Conservation (phyloP, 2,329 filamentous ascomycete species). For the Fusarium piperis region DNA sequence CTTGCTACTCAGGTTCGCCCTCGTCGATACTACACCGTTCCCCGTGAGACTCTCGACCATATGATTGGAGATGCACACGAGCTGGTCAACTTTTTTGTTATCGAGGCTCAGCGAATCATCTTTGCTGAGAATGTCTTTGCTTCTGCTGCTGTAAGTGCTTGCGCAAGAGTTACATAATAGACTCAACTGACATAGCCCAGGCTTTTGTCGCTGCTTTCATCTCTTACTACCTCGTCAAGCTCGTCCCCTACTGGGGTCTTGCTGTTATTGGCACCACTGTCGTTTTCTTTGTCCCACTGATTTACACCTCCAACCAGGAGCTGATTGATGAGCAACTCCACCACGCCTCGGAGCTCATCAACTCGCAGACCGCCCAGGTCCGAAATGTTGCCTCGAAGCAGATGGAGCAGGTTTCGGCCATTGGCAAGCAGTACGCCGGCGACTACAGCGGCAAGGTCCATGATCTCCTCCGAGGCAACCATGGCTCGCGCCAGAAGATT, state of each 20-base stretch:
- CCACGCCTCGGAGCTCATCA: slow-evolving; percentile 66
- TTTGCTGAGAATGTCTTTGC: slow-evolving; percentile 73
- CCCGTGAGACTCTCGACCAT: slow-evolving; percentile 68
- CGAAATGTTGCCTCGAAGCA: slow-evolving; percentile 71
- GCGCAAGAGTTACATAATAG: slow-evolving; percentile 17
- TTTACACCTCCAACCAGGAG: slow-evolving; percentile 76
- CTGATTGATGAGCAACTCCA: slow-evolving; percentile 72
- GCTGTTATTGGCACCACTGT: slow-evolving; percentile 67
- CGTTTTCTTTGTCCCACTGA: slow-evolving; percentile 69
- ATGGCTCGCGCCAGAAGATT: slow-evolving; percentile 53
- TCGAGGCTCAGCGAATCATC: slow-evolving; percentile 74
- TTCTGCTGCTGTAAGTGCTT: slow-evolving; percentile 65
- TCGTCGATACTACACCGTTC: slow-evolving; percentile 73
- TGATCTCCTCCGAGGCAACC: slow-evolving; percentile 65
- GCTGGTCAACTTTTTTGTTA: slow-evolving; percentile 76
- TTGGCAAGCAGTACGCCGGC: slow-evolving; percentile 74
- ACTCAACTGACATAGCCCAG: slow-evolving; percentile 49
- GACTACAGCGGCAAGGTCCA: slow-evolving; percentile 76
- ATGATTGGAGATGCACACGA: slow-evolving; percentile 73
- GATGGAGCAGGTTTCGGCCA: slow-evolving; percentile 68
- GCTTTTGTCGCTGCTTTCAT: slow-evolving; percentile 69
- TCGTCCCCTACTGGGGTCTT: slow-evolving; percentile 76
- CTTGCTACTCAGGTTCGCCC: slow-evolving; percentile 73
- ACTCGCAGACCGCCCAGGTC: slow-evolving; percentile 71
- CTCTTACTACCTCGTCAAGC: slow-evolving; percentile 75